Percentiles rank a stretch among this genome's conserved stretches.
phyloP scores from a whole-genome alignment of 2,329 filamentous ascomycete species.

The Microdochium bolleyi region DNA sequence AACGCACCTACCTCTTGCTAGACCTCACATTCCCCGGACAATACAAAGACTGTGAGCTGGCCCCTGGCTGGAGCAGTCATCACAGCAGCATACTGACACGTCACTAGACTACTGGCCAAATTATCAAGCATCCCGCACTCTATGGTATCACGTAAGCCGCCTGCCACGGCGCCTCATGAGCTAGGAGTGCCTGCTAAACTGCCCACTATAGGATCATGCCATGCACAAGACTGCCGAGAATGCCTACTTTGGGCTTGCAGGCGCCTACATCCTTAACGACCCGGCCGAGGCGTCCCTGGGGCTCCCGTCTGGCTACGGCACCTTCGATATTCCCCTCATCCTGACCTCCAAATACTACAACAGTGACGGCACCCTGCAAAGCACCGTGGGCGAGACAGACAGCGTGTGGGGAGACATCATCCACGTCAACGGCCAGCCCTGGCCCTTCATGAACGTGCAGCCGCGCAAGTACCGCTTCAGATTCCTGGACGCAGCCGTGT shows the following conservation, averaged over 20 bases:
- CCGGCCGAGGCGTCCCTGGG: slow-evolving; percentile 36
- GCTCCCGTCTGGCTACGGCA: slow-evolving; percentile 38
- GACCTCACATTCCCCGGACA: slow-evolving; percentile 41
- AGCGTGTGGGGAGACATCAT: slow-evolving; percentile 50
- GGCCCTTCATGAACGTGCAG: slow-evolving; percentile 49
- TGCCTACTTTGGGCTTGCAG: slow-evolving; percentile 48
- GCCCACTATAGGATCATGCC: too few relatives aligned
- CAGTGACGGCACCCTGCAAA: slow-evolving; percentile 38
- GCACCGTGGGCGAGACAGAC: slow-evolving; percentile 31
- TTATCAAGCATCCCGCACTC: slow-evolving; percentile 37
- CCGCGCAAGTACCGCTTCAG: slow-evolving; percentile 53
- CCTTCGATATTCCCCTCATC: slow-evolving; percentile 44
- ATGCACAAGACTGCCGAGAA: slow-evolving; percentile 47
- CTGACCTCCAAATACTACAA: slow-evolving; percentile 44
- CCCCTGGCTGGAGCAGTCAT: too few relatives aligned
- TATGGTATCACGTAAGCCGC: slow-evolving; percentile 59
- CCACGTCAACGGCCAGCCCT: slow-evolving; percentile 50
- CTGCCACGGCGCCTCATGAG: too few relatives aligned
- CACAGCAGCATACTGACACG: too few relatives aligned
- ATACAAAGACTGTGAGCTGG: slow-evolving; percentile 40
- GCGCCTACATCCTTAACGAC: slow-evolving; percentile 46
- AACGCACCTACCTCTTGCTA: too few relatives aligned
- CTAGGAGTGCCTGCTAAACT: too few relatives aligned
- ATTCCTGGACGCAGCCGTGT: slow-evolving; percentile 41
- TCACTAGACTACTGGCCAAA: slow-evolving; percentile 48